Conservation (phyloP, 306 rosid species). For the Echinosophora koreensis region DNA sequence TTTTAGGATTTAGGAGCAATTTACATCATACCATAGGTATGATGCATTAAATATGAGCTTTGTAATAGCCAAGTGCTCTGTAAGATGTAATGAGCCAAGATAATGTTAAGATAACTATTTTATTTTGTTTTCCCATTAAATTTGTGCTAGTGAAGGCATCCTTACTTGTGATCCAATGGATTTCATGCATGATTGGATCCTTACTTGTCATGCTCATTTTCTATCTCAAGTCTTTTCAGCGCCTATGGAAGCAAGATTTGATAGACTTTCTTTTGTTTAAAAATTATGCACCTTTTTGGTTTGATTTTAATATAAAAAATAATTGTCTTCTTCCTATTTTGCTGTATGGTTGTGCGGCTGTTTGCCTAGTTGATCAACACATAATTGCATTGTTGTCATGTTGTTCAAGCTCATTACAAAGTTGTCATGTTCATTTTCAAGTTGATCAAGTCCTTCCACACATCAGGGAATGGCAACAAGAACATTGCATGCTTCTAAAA, state of each 20-base stretch:
- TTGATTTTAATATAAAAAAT: neutral
- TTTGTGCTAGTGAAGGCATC: no score
- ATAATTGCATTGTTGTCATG: neutral
- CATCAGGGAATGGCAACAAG: constrained; percentile 19
- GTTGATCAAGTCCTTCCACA: constrained; percentile 42
- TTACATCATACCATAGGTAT: no score
- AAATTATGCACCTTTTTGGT: neutral
- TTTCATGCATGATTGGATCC: no score
- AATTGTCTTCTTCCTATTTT: neutral
- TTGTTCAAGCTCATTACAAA: no score
- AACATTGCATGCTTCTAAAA: neutral
- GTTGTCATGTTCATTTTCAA: neutral
- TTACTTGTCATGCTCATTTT: constrained; percentile 23
- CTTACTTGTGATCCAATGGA: no score
- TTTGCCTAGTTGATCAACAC: neutral
- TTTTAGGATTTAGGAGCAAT: no score
- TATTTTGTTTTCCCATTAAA: no score
- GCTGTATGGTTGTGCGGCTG: neutral
- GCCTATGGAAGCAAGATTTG: constrained; percentile 14
- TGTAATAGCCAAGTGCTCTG: no score
- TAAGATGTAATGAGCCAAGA: no score
- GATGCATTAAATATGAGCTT: no score
- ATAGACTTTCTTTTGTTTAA: constrained; percentile 8
- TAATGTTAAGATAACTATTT: no score
- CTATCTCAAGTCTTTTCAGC: constrained; percentile 25